Evolutionary conservation across 192 early-diverging fungal genomes (phyloP), one percentile per base, ranked within the genome.

Genomic region (Backusella tuberculispora): DNA sequence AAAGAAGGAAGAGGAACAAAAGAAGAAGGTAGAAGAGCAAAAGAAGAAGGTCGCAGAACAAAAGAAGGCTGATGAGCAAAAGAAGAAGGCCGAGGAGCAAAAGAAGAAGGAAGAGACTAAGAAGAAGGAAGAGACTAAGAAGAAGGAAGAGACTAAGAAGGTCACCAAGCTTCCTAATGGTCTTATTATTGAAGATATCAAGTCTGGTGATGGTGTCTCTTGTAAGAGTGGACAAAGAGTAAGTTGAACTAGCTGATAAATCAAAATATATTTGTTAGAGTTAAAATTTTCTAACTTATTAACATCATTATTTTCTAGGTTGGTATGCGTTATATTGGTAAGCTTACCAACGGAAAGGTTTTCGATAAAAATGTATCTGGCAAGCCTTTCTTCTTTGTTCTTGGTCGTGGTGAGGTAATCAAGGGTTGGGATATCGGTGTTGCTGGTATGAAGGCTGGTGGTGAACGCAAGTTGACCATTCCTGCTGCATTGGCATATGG

Each of bases 361-460:
- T 99, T 99, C 86, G 97, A 99, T 90, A 87, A 91, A 85, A 97
- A 97, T 89, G 94, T 89, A 53, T 90, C 88, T 75, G 96, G 96
- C 68, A 88, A 91, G 74, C 95, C 95, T 0, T 97, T 99, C 85
- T 89, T 80, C 80, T 97, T 98, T 88, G 87, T 87, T 64, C 85
- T 99, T 44, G 96, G 95, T 34, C 83, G 83, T 24, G 91, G 92
- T 75, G 95, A 98, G 83, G 97, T 99, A 70, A 99, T 99, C 84
- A 93, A 95, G 83, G 97, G 96, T 66, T 97, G 96, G 97, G 97
- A 99, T 85, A 75, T 90, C 17, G 97, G 97, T 68, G 84, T 93
- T 70, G 80, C 83, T 13, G 96, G 96, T 40, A 97, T 99, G 97
- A 89, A 89, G 83, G 88, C 93, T 69, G 97, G 97, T 71, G 96